phyloP scores from a whole-genome alignment of 495 filamentous ascomycete genomes.

The Penicillium cinerascens region DNA sequence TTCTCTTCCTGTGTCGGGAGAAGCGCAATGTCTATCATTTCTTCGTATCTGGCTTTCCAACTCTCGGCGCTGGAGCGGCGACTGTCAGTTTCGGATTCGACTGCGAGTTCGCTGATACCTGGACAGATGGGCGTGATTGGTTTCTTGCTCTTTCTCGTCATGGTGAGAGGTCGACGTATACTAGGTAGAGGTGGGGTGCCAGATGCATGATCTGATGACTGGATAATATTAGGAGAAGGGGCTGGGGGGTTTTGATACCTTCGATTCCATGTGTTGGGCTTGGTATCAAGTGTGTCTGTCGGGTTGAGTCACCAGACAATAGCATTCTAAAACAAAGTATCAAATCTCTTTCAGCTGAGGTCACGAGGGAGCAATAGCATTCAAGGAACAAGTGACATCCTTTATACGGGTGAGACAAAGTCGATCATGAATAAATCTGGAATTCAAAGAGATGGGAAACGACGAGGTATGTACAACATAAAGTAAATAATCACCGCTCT shows the following conservation, averaged over 20 bases:
- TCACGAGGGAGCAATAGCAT: not conserved
- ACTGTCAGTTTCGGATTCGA: not conserved
- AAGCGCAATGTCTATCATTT: not conserved
- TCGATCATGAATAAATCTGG: not conserved
- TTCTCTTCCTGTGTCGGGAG: not conserved
- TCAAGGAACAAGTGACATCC: not conserved
- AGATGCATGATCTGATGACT: no score
- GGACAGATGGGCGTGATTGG: not conserved
- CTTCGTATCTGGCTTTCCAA: not conserved
- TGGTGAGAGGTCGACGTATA: not conserved
- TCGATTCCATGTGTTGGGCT: not conserved
- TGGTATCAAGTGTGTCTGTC: not conserved
- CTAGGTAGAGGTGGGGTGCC: no score
- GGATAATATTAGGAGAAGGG: no score
- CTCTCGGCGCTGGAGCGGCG: not conserved
- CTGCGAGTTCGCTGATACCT: not conserved
- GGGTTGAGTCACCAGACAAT: not conserved
- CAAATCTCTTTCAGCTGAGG: not conserved
- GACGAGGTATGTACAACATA: conserved; percentile 30
- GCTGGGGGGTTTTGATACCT: not conserved
- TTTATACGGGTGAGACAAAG: not conserved
- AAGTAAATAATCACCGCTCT: conserved; percentile 13
- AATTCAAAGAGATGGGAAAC: conserved; percentile 6
- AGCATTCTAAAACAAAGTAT: not conserved
- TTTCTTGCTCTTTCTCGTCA: not conserved